These are phyloP conservation scores for Dictyostelium gargantuum DNA, from an alignment of 208 protist genomes.

Conservation along the genomic window DNA sequence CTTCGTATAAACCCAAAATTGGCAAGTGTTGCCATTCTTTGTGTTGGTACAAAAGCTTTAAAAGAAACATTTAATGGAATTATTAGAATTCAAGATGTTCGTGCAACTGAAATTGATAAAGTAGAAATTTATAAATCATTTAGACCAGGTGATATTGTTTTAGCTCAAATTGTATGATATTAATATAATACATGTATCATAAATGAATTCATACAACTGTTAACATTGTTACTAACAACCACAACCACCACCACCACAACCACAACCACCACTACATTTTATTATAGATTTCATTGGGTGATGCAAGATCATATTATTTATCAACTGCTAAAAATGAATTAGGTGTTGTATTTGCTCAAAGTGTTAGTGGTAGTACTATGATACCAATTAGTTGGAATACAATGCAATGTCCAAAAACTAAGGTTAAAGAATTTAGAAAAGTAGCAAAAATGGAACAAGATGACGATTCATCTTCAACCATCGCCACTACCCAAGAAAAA, in stretches of 20 bases:
- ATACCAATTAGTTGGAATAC: constrained; percentile 84
- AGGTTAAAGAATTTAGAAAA: constrained; percentile 82
- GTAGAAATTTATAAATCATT: constrained; percentile 90
- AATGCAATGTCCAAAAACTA: constrained; percentile 87
- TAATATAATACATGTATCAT: neutral
- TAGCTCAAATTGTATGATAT: constrained; percentile 83
- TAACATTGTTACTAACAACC: too few species aligned
- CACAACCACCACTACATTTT: too few species aligned
- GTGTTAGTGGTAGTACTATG: constrained; percentile 77
- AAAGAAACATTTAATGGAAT: constrained; percentile 77
- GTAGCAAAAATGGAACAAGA: constrained; percentile 78
- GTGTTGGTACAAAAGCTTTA: constrained; percentile 74
- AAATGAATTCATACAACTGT: too few species aligned
- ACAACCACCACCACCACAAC: too few species aligned
- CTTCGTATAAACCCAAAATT: constrained; percentile 72
- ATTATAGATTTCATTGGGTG: constrained; percentile 84
- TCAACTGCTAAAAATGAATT: constrained; percentile 87
- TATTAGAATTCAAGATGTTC: constrained; percentile 82
- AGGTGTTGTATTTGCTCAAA: constrained; percentile 86
- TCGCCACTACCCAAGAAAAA: too few species aligned
- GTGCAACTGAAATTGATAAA: constrained; percentile 84
- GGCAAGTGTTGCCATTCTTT: constrained; percentile 78
- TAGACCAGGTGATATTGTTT: constrained; percentile 87
- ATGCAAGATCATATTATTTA: constrained; percentile 85
- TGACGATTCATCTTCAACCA: neutral